These are phyloP conservation scores for Datura wrightii DNA, from an alignment of 257 asterid species.

Conservation along the genomic window DNA sequence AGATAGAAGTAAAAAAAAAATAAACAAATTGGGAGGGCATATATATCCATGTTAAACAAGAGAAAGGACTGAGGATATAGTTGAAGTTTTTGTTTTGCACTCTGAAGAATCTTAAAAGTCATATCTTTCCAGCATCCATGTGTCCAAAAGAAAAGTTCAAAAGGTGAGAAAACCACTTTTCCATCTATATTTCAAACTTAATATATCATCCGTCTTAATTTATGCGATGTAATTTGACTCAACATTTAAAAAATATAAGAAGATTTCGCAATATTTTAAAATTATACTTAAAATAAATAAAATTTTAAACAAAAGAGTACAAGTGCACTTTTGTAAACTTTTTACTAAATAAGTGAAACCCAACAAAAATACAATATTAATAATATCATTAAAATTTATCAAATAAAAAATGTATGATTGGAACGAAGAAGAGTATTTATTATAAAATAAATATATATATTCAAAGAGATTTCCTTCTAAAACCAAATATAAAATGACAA, in stretches of 20 bases:
- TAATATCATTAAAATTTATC: too few relatives aligned
- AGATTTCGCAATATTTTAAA: too few relatives aligned
- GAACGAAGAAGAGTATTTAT: not conserved
- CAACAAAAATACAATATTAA: too few relatives aligned
- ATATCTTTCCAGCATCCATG: constrained; percentile 34
- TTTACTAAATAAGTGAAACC: too few relatives aligned
- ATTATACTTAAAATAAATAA: too few relatives aligned
- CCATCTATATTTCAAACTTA: constrained; percentile 9
- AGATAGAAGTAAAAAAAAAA: not conserved
- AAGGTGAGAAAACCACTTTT: constrained; percentile 27
- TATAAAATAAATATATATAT: not conserved
- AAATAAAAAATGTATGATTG: too few relatives aligned
- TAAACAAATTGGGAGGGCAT: not conserved
- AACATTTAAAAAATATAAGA: too few relatives aligned
- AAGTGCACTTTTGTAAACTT: too few relatives aligned
- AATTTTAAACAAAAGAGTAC: too few relatives aligned
- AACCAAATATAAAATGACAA: not conserved
- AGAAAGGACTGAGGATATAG: not conserved
- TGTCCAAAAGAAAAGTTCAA: constrained; percentile 32
- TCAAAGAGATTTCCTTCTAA: not conserved
- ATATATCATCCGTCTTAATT: not conserved
- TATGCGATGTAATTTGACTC: too few relatives aligned
- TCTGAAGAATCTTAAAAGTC: constrained; percentile 34
- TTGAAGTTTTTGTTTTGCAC: constrained; percentile 15
- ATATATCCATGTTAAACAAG: not conserved